Percentiles rank a stretch among this genome's conserved stretches.
Conservation (phyloP, 176 grass and related monocot genomes). For the Carex cristatella region DNA sequence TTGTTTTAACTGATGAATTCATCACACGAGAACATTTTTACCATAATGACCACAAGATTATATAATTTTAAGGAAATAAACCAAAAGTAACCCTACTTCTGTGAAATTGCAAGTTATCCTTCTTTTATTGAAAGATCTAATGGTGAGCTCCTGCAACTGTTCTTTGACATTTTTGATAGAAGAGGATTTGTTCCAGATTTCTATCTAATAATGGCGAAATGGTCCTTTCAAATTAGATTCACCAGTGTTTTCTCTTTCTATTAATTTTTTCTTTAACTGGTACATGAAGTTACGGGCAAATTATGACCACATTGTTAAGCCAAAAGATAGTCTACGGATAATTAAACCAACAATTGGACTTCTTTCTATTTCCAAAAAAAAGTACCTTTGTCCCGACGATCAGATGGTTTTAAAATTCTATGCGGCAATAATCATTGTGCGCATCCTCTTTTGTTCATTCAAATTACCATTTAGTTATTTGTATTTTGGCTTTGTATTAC, state of each 20-base stretch:
- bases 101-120: neutral
- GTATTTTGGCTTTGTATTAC: neutral
- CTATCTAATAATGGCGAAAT: neutral
- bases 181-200: neutral
- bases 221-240: neutral
- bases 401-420: neutral
- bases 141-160: neutral
- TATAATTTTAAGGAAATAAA: neutral
- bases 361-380: neutral
- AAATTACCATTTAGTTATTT: neutral
- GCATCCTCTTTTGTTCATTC: neutral
- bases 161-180: neutral
- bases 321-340: neutral
- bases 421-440: neutral
- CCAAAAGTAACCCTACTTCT: neutral
- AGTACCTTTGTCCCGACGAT: neutral
- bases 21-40: neutral
- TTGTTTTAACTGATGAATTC: neutral
- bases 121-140: neutral
- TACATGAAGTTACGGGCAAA: neutral
- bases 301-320: neutral
- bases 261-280: neutral
- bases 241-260: neutral
- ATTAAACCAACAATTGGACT: neutral
- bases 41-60: neutral